Evolutionary conservation across 495 filamentous ascomycete genomes (phyloP), one percentile per base, ranked within the genome.

Genomic region (Penicillium arizonense): DNA sequence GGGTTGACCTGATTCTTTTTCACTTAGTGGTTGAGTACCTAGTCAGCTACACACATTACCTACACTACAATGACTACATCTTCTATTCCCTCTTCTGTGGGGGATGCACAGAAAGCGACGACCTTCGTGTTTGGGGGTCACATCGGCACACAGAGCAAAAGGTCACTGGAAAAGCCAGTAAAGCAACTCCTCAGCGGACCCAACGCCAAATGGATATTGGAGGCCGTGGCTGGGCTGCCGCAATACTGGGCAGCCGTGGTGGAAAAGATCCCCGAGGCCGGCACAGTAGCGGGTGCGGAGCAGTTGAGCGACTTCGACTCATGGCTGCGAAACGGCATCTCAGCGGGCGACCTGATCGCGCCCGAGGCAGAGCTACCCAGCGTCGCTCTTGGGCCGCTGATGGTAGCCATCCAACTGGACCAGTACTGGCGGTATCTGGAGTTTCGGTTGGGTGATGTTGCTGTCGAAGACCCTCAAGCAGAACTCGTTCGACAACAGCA

Each of bases 331-430:
- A 35, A 44, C 16, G 36, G 24, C 9, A n/a, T 10, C 7, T 14
- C 18, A 7, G 18, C 26, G 12, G 30, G 9, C 28, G 48, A 20
- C 28, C 11, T 24, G 12, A 20, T 51, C 40, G n/a, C 20, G 16
- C 18, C 16, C 5, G 48, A 43, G 4, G 26, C 30, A 20, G 20
- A 42, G 23, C 18, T 52, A 7, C 50, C 50, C 10, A 45, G 24
- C 33, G 12, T 45, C 4, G n/a, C 30, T 13, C 12, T 52, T 53
- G 61, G 40, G 39, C 53, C 9, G 3, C 63, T 75, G 5, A 63
- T 71, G 3, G 57, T 73, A 8, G 50, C 68, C 20, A 41, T 38
- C 1, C 69, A 73, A 20, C 41, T 71, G n/a, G 44, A 52, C 2
- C 49, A 71, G 38, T 74, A 70, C 44, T 50, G n/a, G 20, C 20